Base-by-base conservation (phyloP, 2,329 filamentous ascomycete species). In the Fusarium goolgardi region DNA sequence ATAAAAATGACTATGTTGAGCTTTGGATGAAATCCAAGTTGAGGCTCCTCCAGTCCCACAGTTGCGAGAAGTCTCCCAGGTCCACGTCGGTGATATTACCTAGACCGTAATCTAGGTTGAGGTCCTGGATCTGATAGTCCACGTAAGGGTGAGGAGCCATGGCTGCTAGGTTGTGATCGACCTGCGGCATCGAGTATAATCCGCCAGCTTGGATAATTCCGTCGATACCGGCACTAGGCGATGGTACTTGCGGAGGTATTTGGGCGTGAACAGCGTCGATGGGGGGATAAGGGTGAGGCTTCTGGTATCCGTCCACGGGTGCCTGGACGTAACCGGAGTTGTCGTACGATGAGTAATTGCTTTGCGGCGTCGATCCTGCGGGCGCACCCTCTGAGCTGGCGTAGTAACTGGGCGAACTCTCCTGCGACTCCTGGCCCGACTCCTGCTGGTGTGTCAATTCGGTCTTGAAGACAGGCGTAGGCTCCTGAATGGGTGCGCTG, bases 11-110 rank as follows among this genome's bases (percentile, higher is more conserved):
- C 49, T 70, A 70, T 43, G 46, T 61, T 34, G 67, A 56, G 37
- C 67, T 65, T 6, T 68, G 55, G 23, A 73, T 73, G 34, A 73
- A 73, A 44, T 71, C 67, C 51, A 73, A 46, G 21, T 71, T 63
- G 4, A 73, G 53, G 21, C 71, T 73, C 13, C 63, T 60, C 71
- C 71, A 73, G 13, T 73, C 69, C 71, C 71, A 73, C 1, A 73
- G 39, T 15, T 60, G 51, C 3, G 69, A 65, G 34, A 73, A 73
- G 23, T 73, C 69, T 12, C 71, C 71, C 0, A 73, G 53, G 2
- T 72, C 69, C 2, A 59, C 58, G 12, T 71, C 69, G 1, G 71
- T 73, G 10, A 73, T 72, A 6, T 50, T 60, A 8, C 65, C 69
- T 7, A 72, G 39, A 0, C 46, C 55, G 11, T 60, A 62, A 15